phyloP scores from a whole-genome alignment of 495 filamentous ascomycete genomes.

The Penicillium parvum region DNA sequence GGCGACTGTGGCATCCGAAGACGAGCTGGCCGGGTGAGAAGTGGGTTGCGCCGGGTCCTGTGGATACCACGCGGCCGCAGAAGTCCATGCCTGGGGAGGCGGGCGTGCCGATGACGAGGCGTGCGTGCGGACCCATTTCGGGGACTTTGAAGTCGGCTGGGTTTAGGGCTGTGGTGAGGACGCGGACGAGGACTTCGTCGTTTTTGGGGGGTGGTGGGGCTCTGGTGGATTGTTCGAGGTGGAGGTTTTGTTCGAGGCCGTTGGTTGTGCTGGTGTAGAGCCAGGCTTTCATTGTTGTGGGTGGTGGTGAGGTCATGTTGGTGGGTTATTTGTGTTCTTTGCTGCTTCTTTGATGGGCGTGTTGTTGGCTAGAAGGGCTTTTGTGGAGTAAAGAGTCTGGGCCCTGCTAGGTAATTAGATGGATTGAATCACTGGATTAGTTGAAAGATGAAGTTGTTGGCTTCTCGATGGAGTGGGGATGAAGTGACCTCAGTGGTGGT shows the following conservation, averaged over 20 bases:
- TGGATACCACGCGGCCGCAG: constrained; percentile 52
- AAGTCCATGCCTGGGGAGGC: constrained; percentile 62
- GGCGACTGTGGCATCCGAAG: constrained; percentile 45
- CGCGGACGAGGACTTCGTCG: constrained; percentile 52
- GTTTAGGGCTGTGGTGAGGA: constrained; percentile 55
- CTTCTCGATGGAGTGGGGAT: not conserved
- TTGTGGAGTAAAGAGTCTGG: too few relatives aligned
- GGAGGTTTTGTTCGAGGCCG: constrained; percentile 55
- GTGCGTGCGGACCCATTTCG: constrained; percentile 44
- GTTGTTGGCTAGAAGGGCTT: too few relatives aligned
- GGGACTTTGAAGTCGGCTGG: constrained; percentile 68
- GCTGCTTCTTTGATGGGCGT: too few relatives aligned
- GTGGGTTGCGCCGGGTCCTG: constrained; percentile 25
- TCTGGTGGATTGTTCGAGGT: constrained; percentile 41
- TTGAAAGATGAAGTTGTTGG: not conserved
- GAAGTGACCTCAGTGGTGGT: not conserved
- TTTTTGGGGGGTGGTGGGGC: constrained; percentile 33
- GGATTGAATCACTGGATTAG: too few relatives aligned
- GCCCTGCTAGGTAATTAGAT: too few relatives aligned
- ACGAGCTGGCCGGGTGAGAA: constrained; percentile 52
- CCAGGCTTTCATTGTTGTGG: constrained; percentile 58
- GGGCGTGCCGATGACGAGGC: constrained; percentile 40
- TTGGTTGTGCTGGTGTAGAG: constrained; percentile 47
- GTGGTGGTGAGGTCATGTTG: constrained; percentile 10
- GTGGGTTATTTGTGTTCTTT: not conserved